phyloP scores from a whole-genome alignment of 208 protist genomes.

The Novymonas esmeraldas region DNA sequence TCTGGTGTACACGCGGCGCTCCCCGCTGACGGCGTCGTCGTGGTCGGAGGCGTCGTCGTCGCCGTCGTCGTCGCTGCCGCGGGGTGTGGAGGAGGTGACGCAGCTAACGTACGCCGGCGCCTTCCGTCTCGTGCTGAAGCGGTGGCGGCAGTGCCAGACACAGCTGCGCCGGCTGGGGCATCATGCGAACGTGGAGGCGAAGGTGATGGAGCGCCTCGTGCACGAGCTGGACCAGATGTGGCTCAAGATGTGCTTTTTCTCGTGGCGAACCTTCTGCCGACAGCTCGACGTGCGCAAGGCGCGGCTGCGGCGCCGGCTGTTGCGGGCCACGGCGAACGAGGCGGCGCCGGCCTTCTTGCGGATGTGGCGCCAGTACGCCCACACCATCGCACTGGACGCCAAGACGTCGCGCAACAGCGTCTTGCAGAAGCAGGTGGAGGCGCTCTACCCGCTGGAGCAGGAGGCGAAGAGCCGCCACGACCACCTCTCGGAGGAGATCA shows the following conservation, averaged over 20 bases:
- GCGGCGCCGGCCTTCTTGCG: conserved; percentile 58
- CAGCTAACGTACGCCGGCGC: conserved; percentile 67
- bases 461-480: conserved; percentile 67
- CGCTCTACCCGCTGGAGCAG: conserved; percentile 64
- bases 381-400: conserved; percentile 60
- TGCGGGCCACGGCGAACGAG: conserved; percentile 44
- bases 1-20: conserved; percentile 70
- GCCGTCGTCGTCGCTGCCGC: background rate
- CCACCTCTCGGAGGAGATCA: conserved; percentile 65
- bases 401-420: conserved; percentile 54
- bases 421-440: conserved; percentile 70
- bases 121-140: conserved; percentile 60
- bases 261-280: conserved; percentile 73
- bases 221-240: conserved; percentile 70
- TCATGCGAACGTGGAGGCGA: conserved; percentile 47
- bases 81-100: conserved; percentile 9
- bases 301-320: conserved; percentile 57
- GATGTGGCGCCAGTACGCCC: conserved; percentile 79
- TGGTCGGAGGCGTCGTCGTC: background rate
- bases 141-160: conserved; percentile 49
- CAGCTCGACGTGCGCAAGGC: conserved; percentile 57
- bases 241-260: conserved; percentile 85
- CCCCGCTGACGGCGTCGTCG: background rate
- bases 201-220: conserved; percentile 80
- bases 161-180: conserved; percentile 41